Conservation (phyloP, 1,139 yeast genomes). For the Nematodospora anomalae region DNA sequence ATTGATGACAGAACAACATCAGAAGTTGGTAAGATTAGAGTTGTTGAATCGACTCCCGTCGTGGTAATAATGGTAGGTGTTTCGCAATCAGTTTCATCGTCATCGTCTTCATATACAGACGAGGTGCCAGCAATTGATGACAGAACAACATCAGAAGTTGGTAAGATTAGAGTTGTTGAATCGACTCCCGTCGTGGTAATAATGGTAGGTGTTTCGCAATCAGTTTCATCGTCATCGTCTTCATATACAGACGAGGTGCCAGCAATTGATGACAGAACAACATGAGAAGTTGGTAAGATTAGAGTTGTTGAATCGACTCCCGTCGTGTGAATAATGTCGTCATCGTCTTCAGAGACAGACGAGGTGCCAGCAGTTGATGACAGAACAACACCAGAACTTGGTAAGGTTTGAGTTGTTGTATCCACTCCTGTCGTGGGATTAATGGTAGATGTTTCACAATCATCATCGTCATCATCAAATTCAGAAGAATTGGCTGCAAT, state of each 20-base stretch:
- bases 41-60: constrained; percentile 7
- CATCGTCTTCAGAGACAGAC: constrained; percentile 15
- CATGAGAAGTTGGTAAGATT: constrained; percentile 4
- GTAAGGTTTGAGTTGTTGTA: not conserved
- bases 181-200: constrained; percentile 2
- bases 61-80: constrained; percentile 3
- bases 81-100: constrained; percentile 14
- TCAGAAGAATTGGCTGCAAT: constrained; percentile 7
- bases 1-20: constrained; percentile 1
- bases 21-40: constrained; percentile 7
- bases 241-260: constrained; percentile 13
- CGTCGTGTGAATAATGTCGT: constrained; percentile 6
- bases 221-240: constrained; percentile 14
- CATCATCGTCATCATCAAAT: constrained; percentile 13
- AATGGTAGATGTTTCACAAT: constrained; percentile 17
- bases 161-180: constrained; percentile 8
- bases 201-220: constrained; percentile 9
- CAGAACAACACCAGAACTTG: constrained; percentile 9
- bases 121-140: constrained; percentile 6
- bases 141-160: constrained; percentile 4
- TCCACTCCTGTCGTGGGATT: too few relatives aligned
- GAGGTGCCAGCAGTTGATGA: constrained; percentile 6
- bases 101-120: constrained; percentile 15
- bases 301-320: constrained; percentile 8
- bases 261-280: constrained; percentile 3